A percentile compares a stretch with the other conserved stretches of the same genome.
These are phyloP conservation scores for Tuber indicum DNA, from an alignment of 495 filamentous ascomycete genomes.

Conservation along the genomic window DNA sequence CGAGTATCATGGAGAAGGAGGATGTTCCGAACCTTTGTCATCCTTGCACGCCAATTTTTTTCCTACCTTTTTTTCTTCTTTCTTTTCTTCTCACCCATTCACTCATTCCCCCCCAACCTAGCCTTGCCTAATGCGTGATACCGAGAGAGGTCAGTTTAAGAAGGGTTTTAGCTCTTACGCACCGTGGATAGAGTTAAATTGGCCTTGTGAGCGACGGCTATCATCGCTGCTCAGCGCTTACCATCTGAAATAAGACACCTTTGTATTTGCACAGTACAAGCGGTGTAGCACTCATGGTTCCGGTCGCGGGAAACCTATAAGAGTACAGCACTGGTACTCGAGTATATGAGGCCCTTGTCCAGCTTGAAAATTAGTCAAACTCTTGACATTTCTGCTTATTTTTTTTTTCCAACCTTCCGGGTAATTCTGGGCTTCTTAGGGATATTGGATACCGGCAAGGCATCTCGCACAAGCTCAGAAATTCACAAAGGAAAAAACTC, in stretches of 20 bases:
- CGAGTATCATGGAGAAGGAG: background rate
- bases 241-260: background rate
- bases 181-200: background rate
- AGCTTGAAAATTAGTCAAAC: background rate
- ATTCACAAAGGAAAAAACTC: too few species aligned
- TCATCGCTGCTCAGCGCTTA: background rate
- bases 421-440: background rate
- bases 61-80: background rate
- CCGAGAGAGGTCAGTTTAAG: background rate
- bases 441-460: too few species aligned
- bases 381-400: background rate
- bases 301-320: background rate
- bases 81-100: background rate
- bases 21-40: constrained; percentile 2
- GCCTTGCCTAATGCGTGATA: background rate
- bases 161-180: background rate
- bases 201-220: background rate
- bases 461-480: too few species aligned
- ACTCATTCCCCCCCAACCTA: background rate
- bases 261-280: too few species aligned
- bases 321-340: too few species aligned
- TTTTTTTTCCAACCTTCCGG: background rate
- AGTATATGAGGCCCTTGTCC: too few species aligned
- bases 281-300: background rate
- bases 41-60: background rate